Evolutionary conservation across 352 stramenopile species (phyloP), one percentile per base, ranked within the genome.

Genomic region (Phytophthora palmivora): DNA sequence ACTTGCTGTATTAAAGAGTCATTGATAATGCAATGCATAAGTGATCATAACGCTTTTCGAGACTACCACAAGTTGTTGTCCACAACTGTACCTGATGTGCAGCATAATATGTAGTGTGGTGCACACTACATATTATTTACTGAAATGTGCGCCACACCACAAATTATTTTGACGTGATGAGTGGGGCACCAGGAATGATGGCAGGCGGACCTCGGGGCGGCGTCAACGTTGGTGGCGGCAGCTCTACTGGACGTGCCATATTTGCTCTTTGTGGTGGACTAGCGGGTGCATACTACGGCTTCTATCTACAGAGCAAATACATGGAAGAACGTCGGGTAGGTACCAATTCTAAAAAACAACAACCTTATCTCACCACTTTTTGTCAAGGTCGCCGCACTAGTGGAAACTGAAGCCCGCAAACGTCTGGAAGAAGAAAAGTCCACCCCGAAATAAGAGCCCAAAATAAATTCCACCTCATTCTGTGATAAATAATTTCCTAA

Each of bases 231-330:
- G 84, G 84, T 21, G 84, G 84, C 33, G 79, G 82, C 26, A 91
- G 85, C 50, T 91, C 83, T 19, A 84, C 74, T 26, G 83, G 85
- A 0, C 79, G 81, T 37, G 82, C 78, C 12, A 32, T 92, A 26
- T 91, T 94, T 47, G 85, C 83, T 3, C 24, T 94, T 7, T 83
- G 71, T 43, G 85, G 85, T 33, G 83, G 85, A 44, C 69, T 94
- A 28, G 78, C 71, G 11, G 85, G 85, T 8, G 85, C 85, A 22
- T 94, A 94, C 65, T 83, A 80, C 32, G 85, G 85, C 30, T 94
- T 94, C 30, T 94, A 92, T 46, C 63, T 94, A 59, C 85, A 94
- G 72, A 89, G 72, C 66, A 94, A 92, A 61, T 91, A 86, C 58
- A 83, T 94, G 38, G 85, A 94, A 70, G 83, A 94, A 63, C 78